Evolutionary conservation across 345 rosid genomes (phyloP), one percentile per base, ranked within the genome.

Genomic region (Garcia nutans): DNA sequence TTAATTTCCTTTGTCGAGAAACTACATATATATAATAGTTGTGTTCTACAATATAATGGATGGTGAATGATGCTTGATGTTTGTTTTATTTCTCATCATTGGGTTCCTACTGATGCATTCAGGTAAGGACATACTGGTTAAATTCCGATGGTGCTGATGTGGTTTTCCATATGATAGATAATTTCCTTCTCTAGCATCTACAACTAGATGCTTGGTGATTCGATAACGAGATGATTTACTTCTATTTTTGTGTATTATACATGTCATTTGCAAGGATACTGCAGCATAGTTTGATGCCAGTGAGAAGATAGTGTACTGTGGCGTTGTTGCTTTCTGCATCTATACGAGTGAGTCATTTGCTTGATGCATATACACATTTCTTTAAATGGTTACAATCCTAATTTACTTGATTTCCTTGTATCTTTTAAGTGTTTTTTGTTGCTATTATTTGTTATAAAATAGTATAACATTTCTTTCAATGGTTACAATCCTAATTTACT

Each of bases 121-220:
- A 94, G 98, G 98, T 94, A 79, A 92, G 88, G 87, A 86, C 82
- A 80, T 88, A 92, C 84, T 92, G 98, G 96, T 76, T 93, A 80
- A 88, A 93, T 85, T 92, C 97, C 13, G 93, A 94, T 86, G 98
- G 98, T 41, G 91, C 91, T 1, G 97, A 94, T 83, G 98, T 94
- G 74, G 92, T 92, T 37, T 91, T 80, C 80, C 97, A 94, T 78
- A 90, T 94, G 91, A 92, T 94, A 72, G 96, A 92, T 80, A 87
- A 90, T 83, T 94, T 94, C 76, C 88, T 86, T 81, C 86, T 91
- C 50, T 92, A 55, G 33, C 17, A 31, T 65, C 26, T 60, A 33
- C 41, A 8, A 24, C 65, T 20, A 31, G 31, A 6, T 47, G 37
- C 37, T 33, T 3, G 47, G 59, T 62, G 47, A 64, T 73, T 8